Conservation (phyloP, 805 yeast species). For the Saccharomycopsis sp. region DNA sequence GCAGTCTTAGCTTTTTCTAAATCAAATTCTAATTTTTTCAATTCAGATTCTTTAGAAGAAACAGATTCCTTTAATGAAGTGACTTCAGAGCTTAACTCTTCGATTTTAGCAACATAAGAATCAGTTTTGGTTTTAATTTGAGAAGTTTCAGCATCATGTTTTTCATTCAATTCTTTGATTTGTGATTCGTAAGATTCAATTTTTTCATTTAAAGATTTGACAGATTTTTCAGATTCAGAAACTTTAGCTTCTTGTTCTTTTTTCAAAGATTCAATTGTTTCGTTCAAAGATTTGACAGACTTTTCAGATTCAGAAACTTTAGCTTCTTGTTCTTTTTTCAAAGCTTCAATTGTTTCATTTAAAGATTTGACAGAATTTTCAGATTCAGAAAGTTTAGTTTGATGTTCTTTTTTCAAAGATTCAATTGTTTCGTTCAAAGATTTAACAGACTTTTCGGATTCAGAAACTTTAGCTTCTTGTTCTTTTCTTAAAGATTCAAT, state of each 20-base stretch:
- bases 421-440: neutral
- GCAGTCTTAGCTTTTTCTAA: neutral
- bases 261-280: neutral
- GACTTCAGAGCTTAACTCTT: neutral
- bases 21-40: neutral
- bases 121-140: too few species aligned
- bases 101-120: neutral
- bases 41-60: constrained; percentile 4
- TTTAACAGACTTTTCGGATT: neutral
- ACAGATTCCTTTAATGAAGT: constrained; percentile 2
- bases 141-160: neutral
- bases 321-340: neutral
- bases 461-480: neutral
- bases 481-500: neutral
- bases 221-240: neutral
- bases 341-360: neutral
- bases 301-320: neutral
- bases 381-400: neutral
- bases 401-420: neutral
- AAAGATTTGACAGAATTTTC: neutral
- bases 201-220: neutral
- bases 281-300: neutral
- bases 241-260: neutral
- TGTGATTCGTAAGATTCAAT: neutral
- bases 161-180: neutral